A percentile compares a stretch with the other conserved stretches of the same genome.
Conservation (phyloP, 352 stramenopile genomes). For the Saprolegnia parasitica region DNA sequence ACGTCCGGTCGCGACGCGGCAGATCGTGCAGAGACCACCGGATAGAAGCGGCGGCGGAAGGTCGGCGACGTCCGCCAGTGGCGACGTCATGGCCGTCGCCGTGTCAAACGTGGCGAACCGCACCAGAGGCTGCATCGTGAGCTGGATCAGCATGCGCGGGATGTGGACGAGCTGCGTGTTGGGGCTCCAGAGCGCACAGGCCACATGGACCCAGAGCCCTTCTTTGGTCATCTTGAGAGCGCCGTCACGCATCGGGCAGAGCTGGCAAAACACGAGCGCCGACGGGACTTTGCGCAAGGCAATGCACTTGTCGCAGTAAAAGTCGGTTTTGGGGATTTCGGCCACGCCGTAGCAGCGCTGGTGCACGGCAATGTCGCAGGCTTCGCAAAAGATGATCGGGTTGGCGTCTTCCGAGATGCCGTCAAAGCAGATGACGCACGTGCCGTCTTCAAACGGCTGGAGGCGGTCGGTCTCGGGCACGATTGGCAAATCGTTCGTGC, state of each 20-base stretch:
- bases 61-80: conserved; percentile 2
- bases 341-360: conserved; percentile 84
- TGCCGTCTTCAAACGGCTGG: conserved; percentile 74
- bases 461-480: conserved; percentile 33
- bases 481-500: conserved; percentile 44
- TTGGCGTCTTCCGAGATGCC: conserved; percentile 81
- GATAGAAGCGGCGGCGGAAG: conserved; percentile 17
- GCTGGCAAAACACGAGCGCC: conserved; percentile 67
- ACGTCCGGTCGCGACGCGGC: conserved; percentile 65
- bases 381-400: conserved; percentile 87
- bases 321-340: conserved; percentile 79
- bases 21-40: conserved; percentile 60
- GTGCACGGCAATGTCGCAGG: conserved; percentile 85
- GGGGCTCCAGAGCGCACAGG: conserved; percentile 86
- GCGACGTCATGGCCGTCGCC: neutral
- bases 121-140: conserved; percentile 21
- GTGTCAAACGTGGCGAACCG: conserved; percentile 3
- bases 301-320: conserved; percentile 84
- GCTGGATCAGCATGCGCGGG: conserved; percentile 41
- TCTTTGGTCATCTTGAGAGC: conserved; percentile 84
- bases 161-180: conserved; percentile 84
- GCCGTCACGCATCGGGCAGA: conserved; percentile 79
- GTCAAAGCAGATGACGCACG: conserved; percentile 88
- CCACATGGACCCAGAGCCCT: conserved; percentile 84
- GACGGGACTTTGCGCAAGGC: conserved; percentile 46